Evolutionary conservation across 2,329 filamentous ascomycete species (phyloP), one percentile per base, ranked within the genome.

Genomic region (Ophiostoma sp.): DNA sequence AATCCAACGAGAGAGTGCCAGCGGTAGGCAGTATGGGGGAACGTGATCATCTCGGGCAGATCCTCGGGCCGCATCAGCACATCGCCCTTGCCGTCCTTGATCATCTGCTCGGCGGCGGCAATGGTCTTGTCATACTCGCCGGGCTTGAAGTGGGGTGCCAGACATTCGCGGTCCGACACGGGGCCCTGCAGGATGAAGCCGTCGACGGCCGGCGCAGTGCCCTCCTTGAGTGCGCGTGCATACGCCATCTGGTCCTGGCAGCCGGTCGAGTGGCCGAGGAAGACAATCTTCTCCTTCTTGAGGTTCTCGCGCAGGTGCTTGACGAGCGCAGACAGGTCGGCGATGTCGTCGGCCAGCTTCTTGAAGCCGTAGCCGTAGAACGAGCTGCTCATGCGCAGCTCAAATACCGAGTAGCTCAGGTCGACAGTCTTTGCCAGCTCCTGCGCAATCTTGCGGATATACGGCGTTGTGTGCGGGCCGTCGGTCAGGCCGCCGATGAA

Each of bases 111-210:
- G 0, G 89, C 87, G 11, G 82, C 75, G 1, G 80, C 78, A 11
- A 89, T 75, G 69, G 79, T 81, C 67, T 77, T 78, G 20, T 83
- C 79, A 72, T 86, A 79, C 39, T 77, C 74, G 6, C 82, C 79
- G 4, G 81, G 75, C 0, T 78, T 77, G 67, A 87, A 79, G 7
- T 84, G 76, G 4, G 80, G 76, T 2, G 79, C 79, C 13, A 90
- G 76, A 0, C 84, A 86, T 77, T 96, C 90, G 39, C 92, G 84
- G 77, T 97, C 93, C 1, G 88, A 92, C 3, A 94, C 89, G 0
- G 91, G 89, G 0, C 90, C 92, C 78, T 96, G 93, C 69, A 97
- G 80, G 64, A 97, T 90, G 67, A 88, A 89, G 48, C 90, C 93
- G 72, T 95, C 87, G 1, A 96, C 80, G 35, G 68, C 70, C 0